Percentiles rank a stretch among this genome's conserved stretches.
Conservation (phyloP, 331 rosid species). For the Phaseolus coccineus region DNA sequence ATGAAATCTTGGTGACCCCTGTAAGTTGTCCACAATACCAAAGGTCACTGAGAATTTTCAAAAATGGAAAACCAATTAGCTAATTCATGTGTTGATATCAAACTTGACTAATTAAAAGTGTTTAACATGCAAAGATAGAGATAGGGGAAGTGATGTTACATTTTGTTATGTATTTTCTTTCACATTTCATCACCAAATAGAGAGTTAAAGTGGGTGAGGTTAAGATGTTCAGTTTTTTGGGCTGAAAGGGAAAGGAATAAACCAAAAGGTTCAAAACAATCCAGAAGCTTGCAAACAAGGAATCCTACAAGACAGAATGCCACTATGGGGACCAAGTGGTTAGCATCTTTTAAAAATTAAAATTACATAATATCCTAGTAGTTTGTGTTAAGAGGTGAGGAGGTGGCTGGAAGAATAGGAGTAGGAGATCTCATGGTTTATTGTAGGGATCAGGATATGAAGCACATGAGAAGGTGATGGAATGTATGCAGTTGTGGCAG, state of each 20-base stretch:
- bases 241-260: slow-evolving; percentile 54
- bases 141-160: background rate
- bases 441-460: too few relatives aligned
- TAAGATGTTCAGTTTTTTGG: slow-evolving; percentile 42
- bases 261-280: slow-evolving; percentile 50
- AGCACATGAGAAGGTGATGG: too few relatives aligned
- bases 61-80: background rate
- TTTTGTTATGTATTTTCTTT: too few relatives aligned
- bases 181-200: too few relatives aligned
- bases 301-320: slow-evolving; percentile 41
- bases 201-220: slow-evolving; percentile 29
- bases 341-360: slow-evolving; percentile 7
- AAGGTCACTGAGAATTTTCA: slow-evolving; percentile 33
- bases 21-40: slow-evolving; percentile 23
- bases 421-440: background rate
- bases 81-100: slow-evolving; percentile 23
- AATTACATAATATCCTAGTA: slow-evolving; percentile 40
- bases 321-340: slow-evolving; percentile 63
- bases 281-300: slow-evolving; percentile 47
- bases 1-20: slow-evolving; percentile 39
- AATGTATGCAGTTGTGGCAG: too few relatives aligned
- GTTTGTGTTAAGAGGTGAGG: too few relatives aligned
- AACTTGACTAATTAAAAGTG: background rate
- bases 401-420: too few relatives aligned
- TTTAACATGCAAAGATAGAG: background rate